Evolutionary conservation across 768 basidiomycete species (phyloP), one percentile per base, ranked within the genome.

Genomic region (Tulasnella sp.): DNA sequence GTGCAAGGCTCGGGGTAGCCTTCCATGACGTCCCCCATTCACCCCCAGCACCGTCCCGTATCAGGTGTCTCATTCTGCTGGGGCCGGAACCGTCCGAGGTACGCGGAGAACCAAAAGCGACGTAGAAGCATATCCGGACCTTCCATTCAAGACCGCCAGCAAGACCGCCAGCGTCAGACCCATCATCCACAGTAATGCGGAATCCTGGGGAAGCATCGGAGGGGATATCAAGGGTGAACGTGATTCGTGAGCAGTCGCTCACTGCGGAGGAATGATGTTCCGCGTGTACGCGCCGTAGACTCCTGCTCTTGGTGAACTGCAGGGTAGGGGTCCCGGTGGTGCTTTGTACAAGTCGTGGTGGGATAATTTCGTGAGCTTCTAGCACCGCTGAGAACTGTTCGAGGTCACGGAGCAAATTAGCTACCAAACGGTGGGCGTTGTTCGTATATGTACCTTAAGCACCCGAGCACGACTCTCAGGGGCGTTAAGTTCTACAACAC

Each of bases 141-240:
- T 83, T 86, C 94, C 94, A 98, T 64, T 86, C 81, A 7, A 97
- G 71, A 0, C 93, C 94, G 7, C 94, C 92, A 0, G 71, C 63
- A 21, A 64, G 48, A 27, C 39, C 25, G 6, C 59, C 63, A 17
- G 66, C 64, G 32, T 78, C 77, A 4, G 84, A 73, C 49, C 74
- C 71, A 1, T 23, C 15, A 14, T 45, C 40, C 27, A 46, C 8
- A 29, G 45, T 32, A 23, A 92, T 73, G 51, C 81, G 75, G 69
- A 97, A 97, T 0, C 83, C 84, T 0, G 94, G 91, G 50, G 87
- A 85, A 0, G 84, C 89, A 57, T 96, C 94, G 1, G 84, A 80
- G 0, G 93, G 94, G 58, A 99, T 93, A 65, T 93, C 91, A 2
- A 99, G 78, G 12, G 84, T 73, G 70, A 98, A 97, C 0, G 85